These are phyloP conservation scores for Annulohypoxylon moriforme DNA, from an alignment of 495 filamentous ascomycete genomes.

Conservation along the genomic window DNA sequence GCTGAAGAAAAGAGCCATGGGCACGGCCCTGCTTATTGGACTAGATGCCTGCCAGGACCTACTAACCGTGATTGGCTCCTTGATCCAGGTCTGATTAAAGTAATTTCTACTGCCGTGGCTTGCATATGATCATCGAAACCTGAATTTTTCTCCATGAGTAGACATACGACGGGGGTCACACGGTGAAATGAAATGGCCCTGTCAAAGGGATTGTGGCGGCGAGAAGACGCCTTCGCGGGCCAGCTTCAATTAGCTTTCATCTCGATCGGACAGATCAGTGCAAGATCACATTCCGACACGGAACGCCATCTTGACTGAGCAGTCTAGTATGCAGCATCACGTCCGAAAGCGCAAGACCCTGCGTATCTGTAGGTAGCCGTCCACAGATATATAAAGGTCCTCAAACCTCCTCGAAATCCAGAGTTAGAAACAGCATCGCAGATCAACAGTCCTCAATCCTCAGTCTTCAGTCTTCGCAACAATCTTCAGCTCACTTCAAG, in stretches of 20 bases:
- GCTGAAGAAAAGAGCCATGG: constrained; percentile 21
- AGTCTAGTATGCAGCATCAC: constrained; percentile 20
- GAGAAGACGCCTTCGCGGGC: not conserved
- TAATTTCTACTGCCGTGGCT: constrained; percentile 26
- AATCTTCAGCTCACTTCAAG: constrained; percentile 27
- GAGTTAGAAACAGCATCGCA: constrained; percentile 29
- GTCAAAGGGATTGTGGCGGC: constrained; percentile 15
- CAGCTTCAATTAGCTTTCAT: constrained; percentile 10
- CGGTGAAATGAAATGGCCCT: constrained; percentile 20
- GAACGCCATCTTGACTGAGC: constrained; percentile 19
- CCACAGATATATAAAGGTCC: constrained; percentile 26
- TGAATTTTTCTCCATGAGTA: constrained; percentile 16
- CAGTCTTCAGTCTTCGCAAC: constrained; percentile 23
- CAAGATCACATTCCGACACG: constrained; percentile 18
- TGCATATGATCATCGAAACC: constrained; percentile 28
- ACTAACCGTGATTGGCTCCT: not conserved
- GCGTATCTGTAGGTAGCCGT: not conserved
- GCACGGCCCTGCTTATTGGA: constrained; percentile 15
- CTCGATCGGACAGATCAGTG: constrained; percentile 27
- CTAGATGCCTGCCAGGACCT: not conserved
- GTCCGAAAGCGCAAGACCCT: constrained; percentile 18
- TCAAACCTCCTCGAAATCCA: constrained; percentile 11
- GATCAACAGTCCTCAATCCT: constrained; percentile 29
- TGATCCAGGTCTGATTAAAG: not conserved
- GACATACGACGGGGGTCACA: constrained; percentile 33